Evolutionary conservation across 495 filamentous ascomycete species (phyloP), one percentile per base, ranked within the genome.

Genomic region (Trichoderma reesei): DNA sequence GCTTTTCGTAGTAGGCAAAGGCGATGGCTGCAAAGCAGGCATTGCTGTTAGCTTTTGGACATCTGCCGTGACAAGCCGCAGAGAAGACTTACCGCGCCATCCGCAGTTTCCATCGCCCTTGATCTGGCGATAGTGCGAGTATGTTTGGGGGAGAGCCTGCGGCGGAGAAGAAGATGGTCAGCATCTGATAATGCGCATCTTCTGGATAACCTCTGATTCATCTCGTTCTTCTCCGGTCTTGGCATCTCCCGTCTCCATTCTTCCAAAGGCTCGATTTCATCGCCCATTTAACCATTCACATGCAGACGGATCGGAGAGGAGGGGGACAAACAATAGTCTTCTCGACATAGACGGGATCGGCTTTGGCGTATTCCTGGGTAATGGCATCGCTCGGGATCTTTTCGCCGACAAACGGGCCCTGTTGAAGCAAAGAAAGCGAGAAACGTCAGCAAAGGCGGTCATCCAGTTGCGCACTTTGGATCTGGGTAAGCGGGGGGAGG

Each of bases 51-150:
- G 31, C 16, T 44, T 39, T 39, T 1, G 26, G 10, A n/a, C 3
- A 18, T 9, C 5, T 48, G 14, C 14, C 14, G 20, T 44, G 44
- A 20, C 26, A 48, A 8, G 10, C 1, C 26, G 3, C 59, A 36
- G 8, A 13, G 16, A 5, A 31, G n/a, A 77, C 74, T 72, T 83
- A 96, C 93, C 94, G 87, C 94, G 83, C 93, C 94, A 98, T 67
- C 94, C 94, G 78, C 94, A 98, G 71, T 95, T 92, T 42, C 94
- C 94, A 77, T 98, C 94, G 26, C 94, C 92, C 72, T 86, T 87
- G 75, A 96, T 86, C 4, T 87, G 88, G 48, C 94, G 90, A 69
- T 90, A 94, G 69, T 91, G 86, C 16, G 91, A 90, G 72, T 95
- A 96, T 66, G 89, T 92, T 63, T 87, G 79, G 1, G 90, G 88